These are phyloP conservation scores for Pseudozyma sp. DNA, from an alignment of 1,284 basidiomycete genomes.

Conservation along the genomic window DNA sequence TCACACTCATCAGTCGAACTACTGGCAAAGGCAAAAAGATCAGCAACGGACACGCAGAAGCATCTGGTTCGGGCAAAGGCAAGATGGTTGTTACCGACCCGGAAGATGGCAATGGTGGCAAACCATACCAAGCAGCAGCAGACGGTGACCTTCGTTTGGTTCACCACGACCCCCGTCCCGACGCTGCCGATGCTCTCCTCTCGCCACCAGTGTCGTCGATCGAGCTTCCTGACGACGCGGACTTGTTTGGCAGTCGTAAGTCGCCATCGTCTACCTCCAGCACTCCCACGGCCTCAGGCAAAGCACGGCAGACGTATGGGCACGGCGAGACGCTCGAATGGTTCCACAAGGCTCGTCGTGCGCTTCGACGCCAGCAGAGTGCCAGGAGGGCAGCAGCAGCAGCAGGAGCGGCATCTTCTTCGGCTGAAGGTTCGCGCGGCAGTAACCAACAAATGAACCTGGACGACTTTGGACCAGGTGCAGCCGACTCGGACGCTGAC, in stretches of 20 bases:
- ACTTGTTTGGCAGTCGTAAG: constrained; percentile 14
- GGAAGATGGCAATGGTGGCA: constrained; percentile 51
- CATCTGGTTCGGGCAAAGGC: constrained; percentile 32
- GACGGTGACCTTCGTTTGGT: constrained; percentile 53
- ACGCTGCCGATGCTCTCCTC: constrained; percentile 41
- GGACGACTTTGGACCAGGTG: constrained; percentile 25
- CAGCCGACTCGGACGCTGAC: constrained; percentile 39
- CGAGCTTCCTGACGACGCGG: constrained; percentile 26
- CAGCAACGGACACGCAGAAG: constrained; percentile 3
- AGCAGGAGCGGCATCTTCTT: constrained; percentile 1
- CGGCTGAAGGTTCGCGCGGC: constrained; percentile 2
- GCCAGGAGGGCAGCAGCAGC: constrained; percentile 22
- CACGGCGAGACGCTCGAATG: constrained; percentile 51
- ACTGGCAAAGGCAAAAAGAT: constrained; percentile 22
- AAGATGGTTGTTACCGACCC: constrained; percentile 53
- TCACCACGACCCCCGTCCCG: constrained; percentile 56
- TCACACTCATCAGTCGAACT: constrained; percentile 75
- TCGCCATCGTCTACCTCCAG: constrained; percentile 19
- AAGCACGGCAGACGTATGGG: constrained; percentile 28
- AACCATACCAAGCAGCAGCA: constrained; percentile 45
- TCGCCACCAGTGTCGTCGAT: constrained; percentile 21
- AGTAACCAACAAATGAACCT: background rate
- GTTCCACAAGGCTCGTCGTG: constrained; percentile 54
- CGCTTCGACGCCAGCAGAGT: constrained; percentile 40
- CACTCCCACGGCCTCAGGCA: constrained; percentile 18